A percentile compares a stretch with the other conserved stretches of the same genome.
Evolutionary conservation across 345 rosid genomes (phyloP).

Genomic region (Angophora floribunda): DNA sequence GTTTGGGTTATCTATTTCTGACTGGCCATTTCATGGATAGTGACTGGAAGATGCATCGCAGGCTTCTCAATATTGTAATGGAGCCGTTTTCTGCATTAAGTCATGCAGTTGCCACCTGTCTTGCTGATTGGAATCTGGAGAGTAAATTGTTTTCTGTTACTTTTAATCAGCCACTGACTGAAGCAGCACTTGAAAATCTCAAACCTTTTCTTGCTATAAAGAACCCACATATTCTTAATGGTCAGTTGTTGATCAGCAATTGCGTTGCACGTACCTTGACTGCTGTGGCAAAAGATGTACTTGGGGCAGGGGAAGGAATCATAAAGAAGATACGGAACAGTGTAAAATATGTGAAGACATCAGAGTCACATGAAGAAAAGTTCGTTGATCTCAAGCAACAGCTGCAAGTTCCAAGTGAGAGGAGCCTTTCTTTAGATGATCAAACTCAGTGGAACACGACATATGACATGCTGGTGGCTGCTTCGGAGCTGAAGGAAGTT

Average conservation of each 20-base stretch:
- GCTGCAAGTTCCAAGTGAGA: slow-evolving; percentile 79
- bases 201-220: slow-evolving; percentile 56
- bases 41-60: slow-evolving; percentile 71
- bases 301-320: slow-evolving; percentile 40
- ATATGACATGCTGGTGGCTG: slow-evolving; percentile 76
- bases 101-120: slow-evolving; percentile 75
- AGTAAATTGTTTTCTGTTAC: slow-evolving; percentile 71
- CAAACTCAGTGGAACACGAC: slow-evolving; percentile 79
- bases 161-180: slow-evolving; percentile 41
- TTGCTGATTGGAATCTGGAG: slow-evolving; percentile 81
- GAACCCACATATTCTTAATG: slow-evolving; percentile 67
- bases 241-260: slow-evolving; percentile 63
- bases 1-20: slow-evolving; percentile 65
- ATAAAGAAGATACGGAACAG: slow-evolving; percentile 67
- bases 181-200: slow-evolving; percentile 50
- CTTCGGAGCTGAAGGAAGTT: slow-evolving; percentile 78
- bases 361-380: slow-evolving; percentile 81
- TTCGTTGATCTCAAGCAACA: slow-evolving; percentile 83
- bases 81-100: slow-evolving; percentile 77
- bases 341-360: slow-evolving; percentile 80
- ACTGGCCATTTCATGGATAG: slow-evolving; percentile 71
- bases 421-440: slow-evolving; percentile 58
- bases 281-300: slow-evolving; percentile 48
- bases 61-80: slow-evolving; percentile 81
- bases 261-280: slow-evolving; percentile 57